These are phyloP conservation scores for Sugiyamaella qingdaonensis DNA, from an alignment of 805 yeast genomes.

Conservation along the genomic window DNA sequence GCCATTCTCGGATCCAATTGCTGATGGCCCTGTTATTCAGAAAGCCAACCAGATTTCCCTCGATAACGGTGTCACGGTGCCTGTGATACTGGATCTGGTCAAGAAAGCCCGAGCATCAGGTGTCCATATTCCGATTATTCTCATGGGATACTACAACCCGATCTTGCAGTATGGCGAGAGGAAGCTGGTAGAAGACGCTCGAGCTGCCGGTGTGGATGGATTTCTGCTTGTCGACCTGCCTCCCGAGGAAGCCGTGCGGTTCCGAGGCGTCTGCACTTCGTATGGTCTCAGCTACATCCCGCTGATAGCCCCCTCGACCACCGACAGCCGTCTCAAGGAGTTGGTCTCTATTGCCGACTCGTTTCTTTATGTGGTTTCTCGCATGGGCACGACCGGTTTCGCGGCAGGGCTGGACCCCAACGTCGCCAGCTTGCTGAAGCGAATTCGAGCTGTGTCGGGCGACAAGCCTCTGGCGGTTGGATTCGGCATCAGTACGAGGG, in stretches of 20 bases:
- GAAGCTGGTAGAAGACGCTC: conserved; percentile 70
- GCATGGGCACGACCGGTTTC: conserved; percentile 98
- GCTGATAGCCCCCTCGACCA: conserved; percentile 93
- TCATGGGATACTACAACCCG: conserved; percentile 99
- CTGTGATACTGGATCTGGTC: conserved; percentile 65
- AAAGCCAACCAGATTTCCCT: conserved; percentile 74
- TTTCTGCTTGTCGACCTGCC: conserved; percentile 94
- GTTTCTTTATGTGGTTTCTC: conserved; percentile 90
- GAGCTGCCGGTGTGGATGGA: conserved; percentile 89
- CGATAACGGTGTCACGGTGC: conserved; percentile 73
- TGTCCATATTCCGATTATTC: conserved; percentile 78
- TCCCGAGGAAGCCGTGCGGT: conserved; percentile 92
- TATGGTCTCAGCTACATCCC: conserved; percentile 84
- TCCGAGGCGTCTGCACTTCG: conserved; percentile 66
- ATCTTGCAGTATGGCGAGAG: conserved; percentile 86
- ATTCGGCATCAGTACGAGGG: conserved; percentile 92
- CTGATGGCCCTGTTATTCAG: conserved; percentile 98
- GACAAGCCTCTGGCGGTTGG: conserved; percentile 89
- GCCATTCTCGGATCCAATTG: conserved; percentile 98
- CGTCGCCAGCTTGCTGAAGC: conserved; percentile 61
- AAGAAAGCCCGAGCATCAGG: conserved; percentile 74
- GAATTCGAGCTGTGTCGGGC: conserved; percentile 72
- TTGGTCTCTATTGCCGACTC: conserved; percentile 88
- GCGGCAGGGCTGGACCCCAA: conserved; percentile 57
- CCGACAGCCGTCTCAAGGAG: conserved; percentile 77